Evolutionary conservation across 306 rosid genomes (phyloP).

Genomic region (Cucumis sativus): DNA sequence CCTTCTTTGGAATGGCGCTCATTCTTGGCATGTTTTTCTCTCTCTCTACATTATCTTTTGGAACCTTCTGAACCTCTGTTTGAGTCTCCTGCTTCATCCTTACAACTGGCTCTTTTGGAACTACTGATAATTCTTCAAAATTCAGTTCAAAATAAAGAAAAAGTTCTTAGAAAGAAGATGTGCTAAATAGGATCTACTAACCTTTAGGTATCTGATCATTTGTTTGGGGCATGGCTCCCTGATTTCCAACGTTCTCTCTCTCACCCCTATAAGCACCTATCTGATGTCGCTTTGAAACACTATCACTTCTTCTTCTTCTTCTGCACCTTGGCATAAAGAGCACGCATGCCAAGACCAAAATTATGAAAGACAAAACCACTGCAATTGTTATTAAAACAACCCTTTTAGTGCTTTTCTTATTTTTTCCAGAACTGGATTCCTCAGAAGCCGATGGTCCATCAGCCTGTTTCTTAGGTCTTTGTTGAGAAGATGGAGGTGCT

Average conservation of each 20-base stretch:
- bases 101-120: conserved; percentile 33
- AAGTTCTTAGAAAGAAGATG: background rate
- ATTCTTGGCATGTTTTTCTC: conserved; percentile 29
- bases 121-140: conserved; percentile 17
- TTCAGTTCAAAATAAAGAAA: background rate
- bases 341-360: conserved; percentile 36
- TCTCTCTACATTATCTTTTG: conserved; percentile 37
- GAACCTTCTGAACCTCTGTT: conserved; percentile 34
- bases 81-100: conserved; percentile 39
- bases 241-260: conserved; percentile 36
- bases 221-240: conserved; percentile 33
- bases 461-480: conserved; percentile 25
- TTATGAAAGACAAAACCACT: conserved; percentile 31
- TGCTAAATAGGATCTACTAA: conserved; percentile 2
- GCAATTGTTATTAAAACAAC: conserved; percentile 72
- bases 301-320: conserved; percentile 27
- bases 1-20: conserved; percentile 35
- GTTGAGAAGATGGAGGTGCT: conserved; percentile 29
- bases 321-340: conserved; percentile 55
- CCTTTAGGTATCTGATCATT: conserved; percentile 53
- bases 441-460: conserved; percentile 44
- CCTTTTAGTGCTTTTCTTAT: conserved; percentile 33
- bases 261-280: conserved; percentile 55
- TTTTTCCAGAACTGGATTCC: conserved; percentile 41
- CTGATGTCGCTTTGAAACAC: conserved; percentile 35